Conservation (phyloP, 139 green algal genomes). For the Coccomyxa sp. region DNA sequence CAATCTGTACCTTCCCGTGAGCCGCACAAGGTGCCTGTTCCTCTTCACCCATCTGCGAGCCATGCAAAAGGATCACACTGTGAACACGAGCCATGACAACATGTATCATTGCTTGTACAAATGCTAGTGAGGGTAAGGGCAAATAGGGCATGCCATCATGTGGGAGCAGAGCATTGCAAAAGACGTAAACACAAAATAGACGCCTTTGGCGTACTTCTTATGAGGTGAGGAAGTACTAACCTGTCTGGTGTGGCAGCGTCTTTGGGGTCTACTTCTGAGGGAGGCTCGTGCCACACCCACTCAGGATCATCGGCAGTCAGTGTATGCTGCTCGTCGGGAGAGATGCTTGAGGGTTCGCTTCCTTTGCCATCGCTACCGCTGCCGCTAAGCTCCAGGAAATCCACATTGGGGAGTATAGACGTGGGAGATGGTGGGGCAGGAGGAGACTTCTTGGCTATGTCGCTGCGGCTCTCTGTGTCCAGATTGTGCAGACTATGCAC, state of each 20-base stretch:
- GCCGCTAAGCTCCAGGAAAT: not conserved
- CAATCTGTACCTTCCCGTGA: slow-evolving; percentile 59
- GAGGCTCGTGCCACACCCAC: slow-evolving; percentile 24
- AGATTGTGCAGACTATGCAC: not conserved
- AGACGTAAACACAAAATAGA: too few species aligned
- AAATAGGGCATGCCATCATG: too few species aligned
- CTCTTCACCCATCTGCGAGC: slow-evolving; percentile 78
- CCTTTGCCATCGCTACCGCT: not conserved
- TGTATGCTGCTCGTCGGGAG: not conserved
- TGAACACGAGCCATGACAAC: too few species aligned
- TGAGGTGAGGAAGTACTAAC: not conserved
- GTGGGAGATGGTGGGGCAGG: not conserved
- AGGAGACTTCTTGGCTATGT: not conserved
- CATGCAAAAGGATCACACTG: too few species aligned
- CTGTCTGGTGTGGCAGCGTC: slow-evolving; percentile 68
- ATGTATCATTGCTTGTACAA: too few species aligned
- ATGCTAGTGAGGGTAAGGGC: too few species aligned
- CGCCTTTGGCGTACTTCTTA: too few species aligned
- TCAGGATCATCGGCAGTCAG: slow-evolving; percentile 17
- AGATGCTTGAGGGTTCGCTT: not conserved
- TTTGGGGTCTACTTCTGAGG: slow-evolving; percentile 50
- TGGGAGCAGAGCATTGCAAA: too few species aligned
- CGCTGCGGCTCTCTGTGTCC: not conserved
- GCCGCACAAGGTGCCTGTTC: slow-evolving; percentile 83
- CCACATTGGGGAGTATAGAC: not conserved